Evolutionary conservation across 1,284 basidiomycete genomes (phyloP), one percentile per base, ranked within the genome.

Genomic region (Termitomyces sp.): DNA sequence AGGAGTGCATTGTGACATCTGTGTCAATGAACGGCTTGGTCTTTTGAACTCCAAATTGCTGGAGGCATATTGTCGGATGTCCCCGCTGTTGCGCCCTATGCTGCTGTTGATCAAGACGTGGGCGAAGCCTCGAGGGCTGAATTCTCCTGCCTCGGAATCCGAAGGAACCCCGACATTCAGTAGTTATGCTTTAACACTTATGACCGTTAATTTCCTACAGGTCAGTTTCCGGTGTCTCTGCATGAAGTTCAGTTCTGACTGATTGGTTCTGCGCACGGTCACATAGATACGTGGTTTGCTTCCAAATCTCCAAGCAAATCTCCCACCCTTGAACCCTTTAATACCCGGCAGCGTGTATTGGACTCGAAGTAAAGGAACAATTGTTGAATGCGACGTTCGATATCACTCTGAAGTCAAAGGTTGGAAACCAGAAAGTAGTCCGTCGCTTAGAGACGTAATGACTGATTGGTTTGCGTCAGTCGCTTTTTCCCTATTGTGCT

Each of bases 21-120:
- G 82, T 57, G 69, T 82, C 50, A 84, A 84, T 61, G 77, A 81
- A 31, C 76, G 74, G 11, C 68, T 84, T 1, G 83, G 83, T 0
- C 55, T 76, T 0, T 58, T 68, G 42, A 84, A 83, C 53, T 78
- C 81, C 0, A 52, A 65, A 9, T 63, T 86, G 47, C 66, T 86
- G 40, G 64, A 63, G 21, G 62, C 63, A 6, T 84, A 84, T 61
- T 79, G 75, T 50, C 60, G 70, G 21, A 56, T 75, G 0, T 68
- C 63, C 3, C 76, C 76, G 0, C 52, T 70, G 0, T 66, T 84
- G 33, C 64, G 71, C 3, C 66, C 69, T 5, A 56, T 81, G 58
- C 57, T 83, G 1, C 58, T 62, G 37, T 60, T 64, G 26, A 70
- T 84, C 59, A 84, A 84, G 64, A 52, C 58, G 13, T 85, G 83